phyloP scores from a whole-genome alignment of 1,139 yeast genomes.

The Debaryomyces nepalensis region DNA sequence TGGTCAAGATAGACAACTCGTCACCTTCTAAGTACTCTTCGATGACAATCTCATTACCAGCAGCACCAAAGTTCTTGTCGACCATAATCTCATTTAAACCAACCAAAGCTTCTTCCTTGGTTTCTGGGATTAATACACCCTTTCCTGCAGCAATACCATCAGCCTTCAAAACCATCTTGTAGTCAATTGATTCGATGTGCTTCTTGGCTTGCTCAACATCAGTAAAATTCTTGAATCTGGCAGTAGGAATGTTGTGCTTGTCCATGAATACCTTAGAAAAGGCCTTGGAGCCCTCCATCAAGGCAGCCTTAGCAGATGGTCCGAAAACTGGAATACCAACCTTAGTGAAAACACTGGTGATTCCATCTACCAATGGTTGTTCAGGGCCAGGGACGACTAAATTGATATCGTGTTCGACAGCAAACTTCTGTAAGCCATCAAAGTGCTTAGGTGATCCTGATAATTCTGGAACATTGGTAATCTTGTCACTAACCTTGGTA shows the following conservation, averaged over 20 bases:
- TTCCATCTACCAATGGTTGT: conserved; percentile 96
- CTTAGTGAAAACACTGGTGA: conserved; percentile 65
- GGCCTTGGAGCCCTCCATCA: conserved; percentile 96
- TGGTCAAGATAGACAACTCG: conserved; percentile 89
- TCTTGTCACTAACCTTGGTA: conserved; percentile 63
- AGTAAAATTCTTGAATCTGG: conserved; percentile 81
- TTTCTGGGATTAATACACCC: conserved; percentile 92
- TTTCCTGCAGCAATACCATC: conserved; percentile 99
- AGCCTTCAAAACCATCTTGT: conserved; percentile 91
- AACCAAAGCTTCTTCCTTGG: conserved; percentile 79
- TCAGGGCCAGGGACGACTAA: conserved; percentile 99
- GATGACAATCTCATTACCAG: conserved; percentile 95
- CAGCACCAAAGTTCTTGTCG: conserved; percentile 83
- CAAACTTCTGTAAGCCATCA: conserved; percentile 65
- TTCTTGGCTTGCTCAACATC: conserved; percentile 73
- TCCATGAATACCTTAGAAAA: conserved; percentile 94
- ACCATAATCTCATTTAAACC: conserved; percentile 92
- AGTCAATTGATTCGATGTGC: conserved; percentile 68
- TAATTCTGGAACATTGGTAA: conserved; percentile 71
- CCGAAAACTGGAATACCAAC: conserved; percentile 97
- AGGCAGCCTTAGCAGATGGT: conserved; percentile 87
- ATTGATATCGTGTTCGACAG: conserved; percentile 64
- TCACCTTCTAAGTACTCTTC: conserved; percentile 98
- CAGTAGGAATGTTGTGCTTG: conserved; percentile 91
- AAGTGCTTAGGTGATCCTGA: conserved; percentile 64